A percentile compares a stretch with the other conserved stretches of the same genome.
These are phyloP conservation scores for Clitopilus hobsonii DNA, from an alignment of 768 basidiomycete species.

Conservation along the genomic window DNA sequence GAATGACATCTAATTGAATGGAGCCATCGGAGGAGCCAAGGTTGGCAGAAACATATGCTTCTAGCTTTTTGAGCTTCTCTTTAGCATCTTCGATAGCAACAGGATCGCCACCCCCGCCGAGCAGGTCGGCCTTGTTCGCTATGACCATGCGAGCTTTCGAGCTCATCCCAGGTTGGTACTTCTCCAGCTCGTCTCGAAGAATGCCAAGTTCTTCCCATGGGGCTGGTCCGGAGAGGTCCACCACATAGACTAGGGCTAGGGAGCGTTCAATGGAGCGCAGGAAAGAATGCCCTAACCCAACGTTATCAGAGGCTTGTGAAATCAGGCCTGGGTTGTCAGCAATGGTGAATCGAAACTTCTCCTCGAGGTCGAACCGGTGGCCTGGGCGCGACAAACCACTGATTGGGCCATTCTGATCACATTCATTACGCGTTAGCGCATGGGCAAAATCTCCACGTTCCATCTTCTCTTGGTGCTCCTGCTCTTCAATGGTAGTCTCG, in stretches of 20 bases:
- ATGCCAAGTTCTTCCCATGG: conserved; percentile 77
- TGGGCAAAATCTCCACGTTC: conserved; percentile 49
- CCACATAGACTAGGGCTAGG: conserved; percentile 84
- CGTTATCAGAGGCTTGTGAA: conserved; percentile 76
- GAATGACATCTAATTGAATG: conserved; percentile 62
- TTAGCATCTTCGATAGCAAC: conserved; percentile 47
- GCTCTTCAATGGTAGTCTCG: conserved; percentile 58
- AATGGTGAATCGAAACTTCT: conserved; percentile 87
- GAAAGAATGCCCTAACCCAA: conserved; percentile 93
- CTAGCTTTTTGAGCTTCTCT: conserved; percentile 50
- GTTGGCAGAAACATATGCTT: conserved; percentile 48
- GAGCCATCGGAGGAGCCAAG: conserved; percentile 29
- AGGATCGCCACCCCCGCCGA: conserved; percentile 49
- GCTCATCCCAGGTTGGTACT: conserved; percentile 76
- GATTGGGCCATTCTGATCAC: conserved; percentile 14
- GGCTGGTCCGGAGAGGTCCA: conserved; percentile 72
- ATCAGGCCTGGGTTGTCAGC: conserved; percentile 97
- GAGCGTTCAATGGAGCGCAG: conserved; percentile 91
- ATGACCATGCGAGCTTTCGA: conserved; percentile 74
- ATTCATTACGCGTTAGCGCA: conserved; percentile 47
- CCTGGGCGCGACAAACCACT: conserved; percentile 26
- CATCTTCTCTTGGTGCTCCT: conserved; percentile 38
- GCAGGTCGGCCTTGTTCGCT: conserved; percentile 92
- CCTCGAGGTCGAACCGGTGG: conserved; percentile 54
- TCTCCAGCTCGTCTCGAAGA: conserved; percentile 79